Conservation (phyloP, 441 rosid species). For the Pelargonium fulgidum region DNA sequence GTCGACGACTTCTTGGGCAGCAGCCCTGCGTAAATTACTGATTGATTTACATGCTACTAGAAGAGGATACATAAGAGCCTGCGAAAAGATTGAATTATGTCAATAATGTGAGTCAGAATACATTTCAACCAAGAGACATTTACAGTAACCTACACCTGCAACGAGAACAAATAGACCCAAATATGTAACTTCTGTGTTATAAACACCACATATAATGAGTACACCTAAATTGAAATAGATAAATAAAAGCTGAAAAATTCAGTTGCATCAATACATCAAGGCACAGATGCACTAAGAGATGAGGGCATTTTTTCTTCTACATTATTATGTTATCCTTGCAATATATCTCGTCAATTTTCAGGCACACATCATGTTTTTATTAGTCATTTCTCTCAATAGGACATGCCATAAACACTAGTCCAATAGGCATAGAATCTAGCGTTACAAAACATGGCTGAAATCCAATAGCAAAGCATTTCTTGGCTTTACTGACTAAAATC, state of each 20-base stretch:
- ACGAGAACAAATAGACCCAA: too few species aligned
- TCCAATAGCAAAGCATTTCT: background rate
- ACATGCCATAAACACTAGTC: too few species aligned
- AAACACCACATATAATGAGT: background rate
- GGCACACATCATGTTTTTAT: background rate
- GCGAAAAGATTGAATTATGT: constrained; percentile 22
- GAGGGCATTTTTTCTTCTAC: background rate
- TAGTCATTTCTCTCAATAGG: background rate
- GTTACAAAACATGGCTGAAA: background rate
- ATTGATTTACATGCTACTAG: constrained; percentile 98
- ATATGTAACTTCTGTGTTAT: background rate
- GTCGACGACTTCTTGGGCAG: constrained; percentile 97
- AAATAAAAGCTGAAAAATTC: background rate
- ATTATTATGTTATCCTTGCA: background rate
- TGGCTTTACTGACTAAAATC: background rate
- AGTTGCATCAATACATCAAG: background rate
- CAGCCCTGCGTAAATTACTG: constrained; percentile 89
- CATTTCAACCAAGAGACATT: constrained; percentile 1
- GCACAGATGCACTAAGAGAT: background rate
- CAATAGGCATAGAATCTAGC: background rate
- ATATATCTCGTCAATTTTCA: background rate
- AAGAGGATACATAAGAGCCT: constrained; percentile 99
- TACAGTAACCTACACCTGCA: background rate
- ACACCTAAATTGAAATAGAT: background rate
- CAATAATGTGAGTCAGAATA: background rate